These are phyloP conservation scores for Zygnema circumcarinatum DNA, from an alignment of 139 green algal species.

Conservation along the genomic window DNA sequence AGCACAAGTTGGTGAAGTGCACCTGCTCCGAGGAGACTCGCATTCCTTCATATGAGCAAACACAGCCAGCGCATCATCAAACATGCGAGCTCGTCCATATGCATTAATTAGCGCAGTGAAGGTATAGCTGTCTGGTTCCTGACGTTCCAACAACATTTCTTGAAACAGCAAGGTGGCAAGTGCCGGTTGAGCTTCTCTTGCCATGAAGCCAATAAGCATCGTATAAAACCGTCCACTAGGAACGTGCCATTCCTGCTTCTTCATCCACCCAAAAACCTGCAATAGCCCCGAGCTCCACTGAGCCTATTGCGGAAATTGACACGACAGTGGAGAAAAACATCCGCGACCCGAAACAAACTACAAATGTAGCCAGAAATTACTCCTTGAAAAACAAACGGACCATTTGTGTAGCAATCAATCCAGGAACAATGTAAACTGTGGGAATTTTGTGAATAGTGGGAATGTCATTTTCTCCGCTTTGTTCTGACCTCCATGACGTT, in stretches of 20 bases:
- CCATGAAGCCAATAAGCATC: conserved; percentile 53
- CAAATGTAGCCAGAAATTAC: not conserved
- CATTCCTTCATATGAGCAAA: conserved; percentile 59
- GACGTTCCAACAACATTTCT: conserved; percentile 50
- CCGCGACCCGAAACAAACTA: too few species aligned
- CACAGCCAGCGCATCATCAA: conserved; percentile 53
- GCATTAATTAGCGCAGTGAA: conserved; percentile 60
- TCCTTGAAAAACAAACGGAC: not conserved
- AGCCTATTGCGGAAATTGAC: not conserved
- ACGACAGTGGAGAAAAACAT: not conserved
- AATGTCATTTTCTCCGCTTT: too few species aligned
- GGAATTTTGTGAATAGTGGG: too few species aligned
- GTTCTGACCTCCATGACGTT: conserved; percentile 30
- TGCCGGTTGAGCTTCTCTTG: conserved; percentile 22
- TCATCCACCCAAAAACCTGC: conserved; percentile 59
- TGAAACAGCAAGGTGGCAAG: conserved; percentile 54
- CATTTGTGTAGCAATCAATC: not conserved
- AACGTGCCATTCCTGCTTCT: conserved; percentile 54
- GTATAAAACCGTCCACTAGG: conserved; percentile 46
- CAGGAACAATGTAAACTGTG: too few species aligned
- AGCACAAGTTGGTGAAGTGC: not conserved
- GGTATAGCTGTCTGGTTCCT: conserved; percentile 53
- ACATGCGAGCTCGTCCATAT: conserved; percentile 43
- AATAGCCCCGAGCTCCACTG: not conserved
- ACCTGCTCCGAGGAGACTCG: not conserved